A percentile compares a stretch with the other conserved stretches of the same genome.
Evolutionary conservation across 352 stramenopile species (phyloP).

Genomic region (Pythium periplocum): DNA sequence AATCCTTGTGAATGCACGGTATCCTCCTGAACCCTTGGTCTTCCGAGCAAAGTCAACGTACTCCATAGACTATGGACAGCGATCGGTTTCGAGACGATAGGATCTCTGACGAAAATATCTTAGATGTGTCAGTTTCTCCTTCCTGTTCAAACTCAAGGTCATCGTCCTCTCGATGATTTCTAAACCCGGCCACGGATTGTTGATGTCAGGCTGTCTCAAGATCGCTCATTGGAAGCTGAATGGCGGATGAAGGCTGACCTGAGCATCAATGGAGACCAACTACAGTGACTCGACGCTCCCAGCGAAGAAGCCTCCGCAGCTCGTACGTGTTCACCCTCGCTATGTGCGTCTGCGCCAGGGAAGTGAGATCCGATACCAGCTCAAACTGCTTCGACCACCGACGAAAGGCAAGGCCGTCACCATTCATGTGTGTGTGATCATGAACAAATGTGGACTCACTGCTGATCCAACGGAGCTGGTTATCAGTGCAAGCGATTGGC

Average conservation of each 20-base stretch:
- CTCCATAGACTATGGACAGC: conserved; percentile 22
- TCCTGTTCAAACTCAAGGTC: background rate
- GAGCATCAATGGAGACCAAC: background rate
- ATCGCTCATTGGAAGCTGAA: background rate
- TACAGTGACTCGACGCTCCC: background rate
- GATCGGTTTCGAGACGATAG: conserved; percentile 27
- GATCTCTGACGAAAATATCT: background rate
- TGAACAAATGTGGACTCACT: conserved; percentile 56
- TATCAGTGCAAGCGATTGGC: conserved; percentile 50
- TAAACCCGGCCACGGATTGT: background rate
- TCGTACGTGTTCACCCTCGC: conserved; percentile 48
- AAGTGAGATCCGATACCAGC: conserved; percentile 52
- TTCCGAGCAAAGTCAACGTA: conserved; percentile 43
- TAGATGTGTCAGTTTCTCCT: background rate
- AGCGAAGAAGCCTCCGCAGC: conserved; percentile 25
- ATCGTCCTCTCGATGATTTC: background rate
- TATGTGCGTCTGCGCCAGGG: conserved; percentile 61
- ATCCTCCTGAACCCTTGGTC: conserved; percentile 30
- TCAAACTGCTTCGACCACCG: conserved; percentile 46
- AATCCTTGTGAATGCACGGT: conserved; percentile 43
- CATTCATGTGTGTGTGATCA: conserved; percentile 57
- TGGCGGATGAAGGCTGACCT: background rate
- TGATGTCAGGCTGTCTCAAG: background rate
- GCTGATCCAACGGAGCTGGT: conserved; percentile 39
- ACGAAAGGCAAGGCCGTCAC: conserved; percentile 51